A percentile compares a stretch with the other conserved stretches of the same genome.
Conservation (phyloP, 2,329 filamentous ascomycete genomes). For the Phaeoacremonium minimum region DNA sequence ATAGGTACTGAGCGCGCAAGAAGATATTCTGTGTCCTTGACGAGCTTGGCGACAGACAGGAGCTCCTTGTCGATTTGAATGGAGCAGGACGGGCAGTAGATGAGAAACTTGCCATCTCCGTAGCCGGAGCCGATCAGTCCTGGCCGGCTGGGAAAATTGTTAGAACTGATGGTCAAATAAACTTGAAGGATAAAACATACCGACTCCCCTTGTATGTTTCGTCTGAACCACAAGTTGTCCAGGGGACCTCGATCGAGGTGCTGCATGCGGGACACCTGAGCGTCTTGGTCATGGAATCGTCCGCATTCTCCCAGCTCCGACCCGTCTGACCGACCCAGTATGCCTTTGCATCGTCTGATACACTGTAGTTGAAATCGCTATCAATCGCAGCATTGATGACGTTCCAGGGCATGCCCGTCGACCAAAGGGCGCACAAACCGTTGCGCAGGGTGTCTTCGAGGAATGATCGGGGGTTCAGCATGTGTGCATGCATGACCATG, state of each 20-base stretch:
- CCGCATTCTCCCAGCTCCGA: constrained; percentile 54
- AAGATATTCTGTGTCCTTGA: constrained; percentile 47
- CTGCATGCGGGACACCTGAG: constrained; percentile 55
- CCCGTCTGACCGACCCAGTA: constrained; percentile 44
- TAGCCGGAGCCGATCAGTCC: constrained; percentile 50
- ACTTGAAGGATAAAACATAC: no score
- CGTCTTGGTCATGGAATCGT: constrained; percentile 42
- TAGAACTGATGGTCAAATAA: no score
- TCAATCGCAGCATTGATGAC: constrained; percentile 55
- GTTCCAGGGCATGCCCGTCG: constrained; percentile 62
- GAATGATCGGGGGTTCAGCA: constrained; percentile 72
- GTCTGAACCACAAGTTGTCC: constrained; percentile 49
- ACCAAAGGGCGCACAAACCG: constrained; percentile 53
- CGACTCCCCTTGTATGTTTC: constrained; percentile 29
- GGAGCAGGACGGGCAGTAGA: constrained; percentile 46
- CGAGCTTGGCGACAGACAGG: constrained; percentile 60
- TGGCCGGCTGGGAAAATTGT: constrained; percentile 8
- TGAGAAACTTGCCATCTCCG: constrained; percentile 51
- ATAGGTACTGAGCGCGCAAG: constrained; percentile 47
- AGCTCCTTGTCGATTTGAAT: constrained; percentile 48
- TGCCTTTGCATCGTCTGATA: constrained; percentile 34
- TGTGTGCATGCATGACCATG: constrained; percentile 77
- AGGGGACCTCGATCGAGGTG: constrained; percentile 39
- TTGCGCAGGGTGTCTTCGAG: constrained; percentile 67
- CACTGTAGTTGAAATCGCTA: constrained; percentile 51